Percentiles rank a stretch among this genome's conserved stretches.
Conservation (phyloP, 2,329 filamentous ascomycete genomes). For the Phialophora macrospora region DNA sequence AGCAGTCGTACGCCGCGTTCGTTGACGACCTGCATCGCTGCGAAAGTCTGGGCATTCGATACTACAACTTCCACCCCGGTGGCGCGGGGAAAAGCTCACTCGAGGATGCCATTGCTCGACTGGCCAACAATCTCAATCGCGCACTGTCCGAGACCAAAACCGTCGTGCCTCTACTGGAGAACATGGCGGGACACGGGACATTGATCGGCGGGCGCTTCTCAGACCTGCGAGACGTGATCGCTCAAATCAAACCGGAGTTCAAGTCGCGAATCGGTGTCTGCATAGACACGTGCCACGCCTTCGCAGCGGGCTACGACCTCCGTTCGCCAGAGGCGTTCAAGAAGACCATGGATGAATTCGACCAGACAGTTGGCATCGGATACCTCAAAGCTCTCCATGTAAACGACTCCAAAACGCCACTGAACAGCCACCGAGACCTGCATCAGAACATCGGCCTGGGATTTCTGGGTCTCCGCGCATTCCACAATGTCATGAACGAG, state of each 20-base stretch:
- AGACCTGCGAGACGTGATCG: constrained; percentile 84
- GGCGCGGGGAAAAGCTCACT: constrained; percentile 72
- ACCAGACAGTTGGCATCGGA: constrained; percentile 73
- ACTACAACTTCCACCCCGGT: constrained; percentile 99
- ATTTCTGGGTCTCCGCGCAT: constrained; percentile 86
- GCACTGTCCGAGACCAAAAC: constrained; percentile 75
- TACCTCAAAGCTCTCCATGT: constrained; percentile 88
- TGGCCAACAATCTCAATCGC: constrained; percentile 80
- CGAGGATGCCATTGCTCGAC: constrained; percentile 72
- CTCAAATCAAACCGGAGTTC: constrained; percentile 69
- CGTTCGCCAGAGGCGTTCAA: constrained; percentile 74
- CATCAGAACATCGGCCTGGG: constrained; percentile 97
- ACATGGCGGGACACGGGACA: constrained; percentile 91
- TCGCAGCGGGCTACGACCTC: constrained; percentile 91
- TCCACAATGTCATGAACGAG: constrained; percentile 89
- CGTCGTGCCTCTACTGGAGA: constrained; percentile 87
- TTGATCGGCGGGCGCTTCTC: constrained; percentile 84
- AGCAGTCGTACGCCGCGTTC: constrained; percentile 84
- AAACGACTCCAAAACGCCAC: constrained; percentile 93
- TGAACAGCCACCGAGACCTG: constrained; percentile 79
- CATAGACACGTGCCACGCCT: constrained; percentile 95
- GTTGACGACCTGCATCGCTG: constrained; percentile 86
- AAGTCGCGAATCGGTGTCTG: constrained; percentile 89
- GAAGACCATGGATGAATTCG: constrained; percentile 75
- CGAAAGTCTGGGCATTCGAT: constrained; percentile 78